Base-by-base conservation (phyloP, 257 asterid genomes). In the Penstemon eatonii region DNA sequence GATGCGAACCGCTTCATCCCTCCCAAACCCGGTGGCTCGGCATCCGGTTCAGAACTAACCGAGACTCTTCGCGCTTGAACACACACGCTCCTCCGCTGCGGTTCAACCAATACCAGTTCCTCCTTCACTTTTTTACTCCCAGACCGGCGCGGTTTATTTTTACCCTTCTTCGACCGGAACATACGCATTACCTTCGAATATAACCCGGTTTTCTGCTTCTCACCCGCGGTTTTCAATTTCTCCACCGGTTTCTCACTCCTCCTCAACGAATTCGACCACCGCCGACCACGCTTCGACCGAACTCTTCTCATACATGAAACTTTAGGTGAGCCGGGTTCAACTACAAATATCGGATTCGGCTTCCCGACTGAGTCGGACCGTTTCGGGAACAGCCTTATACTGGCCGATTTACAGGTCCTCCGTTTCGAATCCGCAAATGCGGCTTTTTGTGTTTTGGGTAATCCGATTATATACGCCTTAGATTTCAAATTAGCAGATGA, bases 271-370 rank as follows among this genome's bases (percentile, higher is more conserved):
- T 70, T 76, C 53, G 96, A 80, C 70, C 87, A 64, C 59, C 95
- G 84, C 45, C 98, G 82, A 40, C 88, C 53, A 15, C 87, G 90
- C 84, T 90, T 92, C 12, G 97, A 92, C 68, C 97, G 73, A 45
- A 92, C 97, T 74, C 95, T 83, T 49, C 98, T 97, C 75, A 90
- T 90, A 55, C 98, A 92, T 0, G 98, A 92, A 5, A 92, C 98
- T 84, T 88, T 88, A 9, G 98, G 98, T 0, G 98, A 92, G 0
- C 91, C 84, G 63, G 98, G 98, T 76, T 92, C 98, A 0, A 75
- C 81, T 18, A 65, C 61, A 0, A 77, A 60, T 15, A 53, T 77
- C 11, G 25, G 25, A 1, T 82, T 55, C 6, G 87, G 55, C 65
- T 82, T 86, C 2, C 80, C 83, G 1, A 58, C 70, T 0, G 95